Conservation (phyloP, 1,139 yeast genomes). For the Blastobotrys indianensis region DNA sequence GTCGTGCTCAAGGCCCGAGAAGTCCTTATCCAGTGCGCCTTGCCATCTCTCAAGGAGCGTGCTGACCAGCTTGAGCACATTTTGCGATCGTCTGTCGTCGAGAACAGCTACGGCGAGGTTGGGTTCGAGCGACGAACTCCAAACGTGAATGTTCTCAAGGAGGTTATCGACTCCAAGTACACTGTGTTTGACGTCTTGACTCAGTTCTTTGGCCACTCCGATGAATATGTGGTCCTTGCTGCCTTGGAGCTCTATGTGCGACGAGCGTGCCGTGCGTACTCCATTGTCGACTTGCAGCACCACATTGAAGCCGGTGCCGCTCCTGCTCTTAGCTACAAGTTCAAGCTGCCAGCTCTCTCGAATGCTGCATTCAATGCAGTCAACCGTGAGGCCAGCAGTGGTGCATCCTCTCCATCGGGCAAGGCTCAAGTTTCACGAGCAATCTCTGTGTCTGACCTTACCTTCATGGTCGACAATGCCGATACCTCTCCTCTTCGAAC, state of each 20-base stretch:
- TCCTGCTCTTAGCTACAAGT: conserved; percentile 82
- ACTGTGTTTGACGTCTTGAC: conserved; percentile 93
- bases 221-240: conserved; percentile 87
- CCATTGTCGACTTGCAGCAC: conserved; percentile 69
- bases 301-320: conserved; percentile 48
- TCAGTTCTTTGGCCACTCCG: conserved; percentile 78
- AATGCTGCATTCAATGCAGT: conserved; percentile 48
- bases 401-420: conserved; percentile 30
- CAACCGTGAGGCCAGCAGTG: conserved; percentile 22
- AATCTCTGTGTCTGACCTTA: conserved; percentile 85
- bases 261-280: conserved; percentile 95
- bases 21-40: conserved; percentile 88
- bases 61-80: conserved; percentile 96
- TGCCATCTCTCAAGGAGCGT: conserved; percentile 94
- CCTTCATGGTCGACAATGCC: conserved; percentile 68
- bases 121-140: conserved; percentile 71
- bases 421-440: conserved; percentile 52
- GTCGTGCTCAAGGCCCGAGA: conserved; percentile 97
- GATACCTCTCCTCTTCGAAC: conserved; percentile 61
- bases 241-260: conserved; percentile 96
- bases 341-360: conserved; percentile 71
- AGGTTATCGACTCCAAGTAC: conserved; percentile 92
- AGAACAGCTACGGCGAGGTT: conserved; percentile 76
- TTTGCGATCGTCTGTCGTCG: conserved; percentile 84
- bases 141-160: conserved; percentile 69